Evolutionary conservation across 345 rosid species (phyloP).

Genomic region (Ceriops decandra): DNA sequence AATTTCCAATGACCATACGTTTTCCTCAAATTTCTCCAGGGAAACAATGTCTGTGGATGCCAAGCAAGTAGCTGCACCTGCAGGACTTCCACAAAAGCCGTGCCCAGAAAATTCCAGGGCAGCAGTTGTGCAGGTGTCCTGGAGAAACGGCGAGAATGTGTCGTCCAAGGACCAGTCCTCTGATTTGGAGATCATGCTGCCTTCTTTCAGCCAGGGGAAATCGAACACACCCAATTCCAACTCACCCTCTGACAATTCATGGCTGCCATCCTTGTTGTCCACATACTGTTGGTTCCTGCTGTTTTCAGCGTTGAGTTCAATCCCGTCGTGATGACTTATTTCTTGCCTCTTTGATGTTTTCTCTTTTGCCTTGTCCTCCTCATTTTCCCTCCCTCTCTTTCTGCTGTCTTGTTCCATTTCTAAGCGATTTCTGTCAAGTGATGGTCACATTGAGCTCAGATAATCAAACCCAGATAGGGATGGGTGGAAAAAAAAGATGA

Average conservation of each 20-base stretch:
- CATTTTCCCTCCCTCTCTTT: slow-evolving; percentile 32
- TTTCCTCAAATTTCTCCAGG: slow-evolving; percentile 35
- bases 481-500: not conserved
- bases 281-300: not conserved
- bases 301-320: not conserved
- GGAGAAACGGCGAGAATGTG: slow-evolving; percentile 21
- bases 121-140: slow-evolving; percentile 5
- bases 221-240: slow-evolving; percentile 48
- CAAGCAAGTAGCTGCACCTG: not conserved
- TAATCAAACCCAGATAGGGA: not conserved
- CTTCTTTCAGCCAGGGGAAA: slow-evolving; percentile 60
- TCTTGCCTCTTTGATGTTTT: slow-evolving; percentile 26
- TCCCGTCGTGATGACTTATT: not conserved
- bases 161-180: slow-evolving; percentile 45
- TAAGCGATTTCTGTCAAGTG: slow-evolving; percentile 7
- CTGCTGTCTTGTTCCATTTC: slow-evolving; percentile 32
- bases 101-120: slow-evolving; percentile 12
- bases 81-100: slow-evolving; percentile 20
- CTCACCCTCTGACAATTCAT: slow-evolving; percentile 5
- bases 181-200: slow-evolving; percentile 44
- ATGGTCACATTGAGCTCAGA: not conserved
- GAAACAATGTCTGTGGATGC: slow-evolving; percentile 1
- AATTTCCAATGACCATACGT: slow-evolving; percentile 39
- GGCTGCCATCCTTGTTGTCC: not conserved
- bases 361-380: slow-evolving; percentile 8